Percentiles rank a stretch among this genome's conserved stretches.
phyloP scores from a whole-genome alignment of 2,329 filamentous ascomycete species.

The Fusarium tupiense region DNA sequence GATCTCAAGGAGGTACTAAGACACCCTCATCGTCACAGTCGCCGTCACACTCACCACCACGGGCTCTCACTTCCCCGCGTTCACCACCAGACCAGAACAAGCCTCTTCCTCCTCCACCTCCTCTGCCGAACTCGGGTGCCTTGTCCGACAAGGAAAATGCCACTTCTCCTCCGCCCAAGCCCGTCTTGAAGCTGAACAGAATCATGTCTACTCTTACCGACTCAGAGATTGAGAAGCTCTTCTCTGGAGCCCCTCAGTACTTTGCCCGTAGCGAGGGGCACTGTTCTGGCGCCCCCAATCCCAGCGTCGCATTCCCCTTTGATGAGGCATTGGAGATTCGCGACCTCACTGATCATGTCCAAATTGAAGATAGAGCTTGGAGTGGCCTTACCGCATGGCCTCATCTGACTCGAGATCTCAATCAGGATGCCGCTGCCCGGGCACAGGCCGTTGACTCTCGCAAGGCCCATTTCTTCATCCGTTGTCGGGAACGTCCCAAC shows the following conservation, averaged over 20 bases:
- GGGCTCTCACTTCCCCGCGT: slow-evolving; percentile 46
- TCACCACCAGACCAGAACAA: slow-evolving; percentile 62
- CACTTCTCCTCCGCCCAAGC: slow-evolving; percentile 48
- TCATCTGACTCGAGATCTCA: slow-evolving; percentile 64
- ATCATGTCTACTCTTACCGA: slow-evolving; percentile 70
- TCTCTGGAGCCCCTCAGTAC: slow-evolving; percentile 80
- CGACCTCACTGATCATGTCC: slow-evolving; percentile 71
- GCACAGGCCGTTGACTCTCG: slow-evolving; percentile 56
- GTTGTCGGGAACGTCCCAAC: slow-evolving; percentile 70
- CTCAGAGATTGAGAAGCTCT: slow-evolving; percentile 73
- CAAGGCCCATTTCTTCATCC: slow-evolving; percentile 67
- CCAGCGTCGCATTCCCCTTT: slow-evolving; percentile 74
- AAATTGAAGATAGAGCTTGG: slow-evolving; percentile 72
- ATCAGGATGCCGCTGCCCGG: slow-evolving; percentile 56
- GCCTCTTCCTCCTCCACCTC: slow-evolving; percentile 64
- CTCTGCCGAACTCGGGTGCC: slow-evolving; percentile 56
- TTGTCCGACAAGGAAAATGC: slow-evolving; percentile 41
- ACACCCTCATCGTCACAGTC: slow-evolving; percentile 37
- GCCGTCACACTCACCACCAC: slow-evolving; percentile 38
- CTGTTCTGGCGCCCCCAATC: slow-evolving; percentile 67
- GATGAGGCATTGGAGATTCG: slow-evolving; percentile 69
- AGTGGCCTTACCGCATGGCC: slow-evolving; percentile 70
- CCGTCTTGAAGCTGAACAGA: slow-evolving; percentile 61
- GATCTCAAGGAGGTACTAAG: slow-evolving; percentile 25
- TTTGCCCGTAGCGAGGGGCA: slow-evolving; percentile 69